phyloP scores from a whole-genome alignment of 495 filamentous ascomycete genomes.

The Lasiosphaeria hispida region DNA sequence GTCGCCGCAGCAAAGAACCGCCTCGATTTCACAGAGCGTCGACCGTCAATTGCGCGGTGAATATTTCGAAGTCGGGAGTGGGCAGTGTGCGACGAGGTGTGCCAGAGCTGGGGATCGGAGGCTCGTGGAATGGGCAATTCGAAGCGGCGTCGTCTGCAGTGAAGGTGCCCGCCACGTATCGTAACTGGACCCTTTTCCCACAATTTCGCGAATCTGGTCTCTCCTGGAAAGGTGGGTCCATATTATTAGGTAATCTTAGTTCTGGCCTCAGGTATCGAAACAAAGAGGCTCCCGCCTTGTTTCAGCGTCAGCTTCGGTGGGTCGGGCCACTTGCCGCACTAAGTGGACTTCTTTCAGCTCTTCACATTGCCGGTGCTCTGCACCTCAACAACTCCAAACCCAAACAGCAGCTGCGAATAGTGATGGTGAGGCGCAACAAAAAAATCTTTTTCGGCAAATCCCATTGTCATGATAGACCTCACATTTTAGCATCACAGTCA shows the following conservation, averaged over 20 bases:
- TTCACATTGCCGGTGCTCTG: too few relatives aligned
- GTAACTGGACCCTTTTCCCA: slow-evolving; percentile 22
- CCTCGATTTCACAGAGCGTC: not conserved
- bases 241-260: slow-evolving; percentile 24
- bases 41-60: slow-evolving; percentile 6
- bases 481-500: too few relatives aligned
- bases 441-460: slow-evolving; percentile 1
- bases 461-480: too few relatives aligned
- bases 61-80: not conserved
- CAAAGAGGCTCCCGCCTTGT: not conserved
- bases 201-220: slow-evolving; percentile 39
- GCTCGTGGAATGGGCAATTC: slow-evolving; percentile 5
- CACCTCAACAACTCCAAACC: too few relatives aligned
- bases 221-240: slow-evolving; percentile 15
- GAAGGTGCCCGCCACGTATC: slow-evolving; percentile 33
- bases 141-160: slow-evolving; percentile 13
- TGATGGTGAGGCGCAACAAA: too few relatives aligned
- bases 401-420: too few relatives aligned
- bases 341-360: too few relatives aligned
- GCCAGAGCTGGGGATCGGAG: slow-evolving; percentile 7
- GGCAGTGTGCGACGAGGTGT: not conserved
- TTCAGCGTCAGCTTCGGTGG: not conserved
- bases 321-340: not conserved
- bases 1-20: slow-evolving; percentile 16
- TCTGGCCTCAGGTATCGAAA: slow-evolving; percentile 14